Percentiles rank a stretch among this genome's conserved stretches.
Conservation (phyloP, 805 yeast species). For the Monosporozyma yasuniensis region DNA sequence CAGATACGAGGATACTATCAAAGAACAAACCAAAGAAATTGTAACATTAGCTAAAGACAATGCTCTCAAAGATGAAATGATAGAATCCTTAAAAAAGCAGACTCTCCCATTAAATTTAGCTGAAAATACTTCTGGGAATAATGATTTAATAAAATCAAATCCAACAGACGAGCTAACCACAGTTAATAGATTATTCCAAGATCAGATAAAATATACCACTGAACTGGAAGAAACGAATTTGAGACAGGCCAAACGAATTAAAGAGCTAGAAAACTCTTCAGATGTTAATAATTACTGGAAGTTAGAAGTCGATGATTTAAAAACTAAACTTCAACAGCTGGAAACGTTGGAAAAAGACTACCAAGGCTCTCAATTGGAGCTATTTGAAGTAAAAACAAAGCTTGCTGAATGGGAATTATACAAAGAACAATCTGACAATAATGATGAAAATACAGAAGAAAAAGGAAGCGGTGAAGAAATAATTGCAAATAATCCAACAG, state of each 20-base stretch:
- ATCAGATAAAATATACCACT: constrained; percentile 38
- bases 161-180: constrained; percentile 30
- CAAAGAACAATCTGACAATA: constrained; percentile 26
- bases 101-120: not conserved
- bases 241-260: constrained; percentile 44
- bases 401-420: constrained; percentile 39
- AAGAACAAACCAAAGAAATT: constrained; percentile 17
- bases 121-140: not conserved
- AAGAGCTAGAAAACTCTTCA: constrained; percentile 32
- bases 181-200: constrained; percentile 30
- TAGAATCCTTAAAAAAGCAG: constrained; percentile 18
- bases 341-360: constrained; percentile 38
- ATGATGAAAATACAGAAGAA: not conserved
- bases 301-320: constrained; percentile 25
- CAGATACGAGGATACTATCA: constrained; percentile 21
- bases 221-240: constrained; percentile 45
- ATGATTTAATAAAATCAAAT: constrained; percentile 11
- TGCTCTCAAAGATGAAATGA: constrained; percentile 20
- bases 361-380: constrained; percentile 42
- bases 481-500: constrained; percentile 19
- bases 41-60: constrained; percentile 15
- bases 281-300: constrained; percentile 22
- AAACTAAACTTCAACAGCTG: constrained; percentile 35
- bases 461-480: not conserved
- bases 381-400: constrained; percentile 39